These are phyloP conservation scores for Tuber aestivum DNA, from an alignment of 495 filamentous ascomycete genomes.

Conservation along the genomic window DNA sequence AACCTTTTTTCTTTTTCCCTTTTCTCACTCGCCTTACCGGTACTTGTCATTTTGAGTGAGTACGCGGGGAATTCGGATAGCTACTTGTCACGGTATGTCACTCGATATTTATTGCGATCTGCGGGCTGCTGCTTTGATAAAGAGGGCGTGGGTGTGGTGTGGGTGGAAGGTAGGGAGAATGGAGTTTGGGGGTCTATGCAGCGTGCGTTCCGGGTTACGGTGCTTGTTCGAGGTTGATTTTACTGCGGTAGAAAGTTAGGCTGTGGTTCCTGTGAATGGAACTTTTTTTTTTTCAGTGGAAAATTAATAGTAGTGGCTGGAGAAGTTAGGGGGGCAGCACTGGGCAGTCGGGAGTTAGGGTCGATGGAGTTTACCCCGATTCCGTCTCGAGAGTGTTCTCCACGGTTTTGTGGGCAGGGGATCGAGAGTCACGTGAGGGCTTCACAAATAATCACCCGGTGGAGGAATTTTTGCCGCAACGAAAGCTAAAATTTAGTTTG, in stretches of 20 bases:
- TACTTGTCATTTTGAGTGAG: not conserved
- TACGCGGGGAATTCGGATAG: not conserved
- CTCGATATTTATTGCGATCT: not conserved
- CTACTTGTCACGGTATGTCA: not conserved
- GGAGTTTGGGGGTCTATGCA: not conserved
- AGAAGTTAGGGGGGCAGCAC: not conserved
- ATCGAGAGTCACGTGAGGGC: not conserved
- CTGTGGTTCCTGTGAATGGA: not conserved
- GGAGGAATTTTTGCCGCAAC: not conserved
- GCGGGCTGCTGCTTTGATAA: not conserved
- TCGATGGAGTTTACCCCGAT: slow-evolving; percentile 1
- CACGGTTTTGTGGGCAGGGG: not conserved
- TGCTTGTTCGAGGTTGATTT: not conserved
- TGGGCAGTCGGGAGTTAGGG: not conserved
- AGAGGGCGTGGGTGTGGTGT: not conserved
- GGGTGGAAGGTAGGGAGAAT: slow-evolving; percentile 1
- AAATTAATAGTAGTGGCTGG: not conserved
- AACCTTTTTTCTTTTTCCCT: not conserved
- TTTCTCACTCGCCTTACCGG: not conserved
- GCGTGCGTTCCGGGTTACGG: not conserved
- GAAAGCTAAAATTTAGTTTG: not conserved
- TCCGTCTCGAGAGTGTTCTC: not conserved
- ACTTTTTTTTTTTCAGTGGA: not conserved
- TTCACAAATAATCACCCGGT: not conserved
- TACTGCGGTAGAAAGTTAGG: not conserved